These are phyloP conservation scores for Liriodendron chinense DNA, from an alignment of 164 flowering plant species.

Conservation along the genomic window DNA sequence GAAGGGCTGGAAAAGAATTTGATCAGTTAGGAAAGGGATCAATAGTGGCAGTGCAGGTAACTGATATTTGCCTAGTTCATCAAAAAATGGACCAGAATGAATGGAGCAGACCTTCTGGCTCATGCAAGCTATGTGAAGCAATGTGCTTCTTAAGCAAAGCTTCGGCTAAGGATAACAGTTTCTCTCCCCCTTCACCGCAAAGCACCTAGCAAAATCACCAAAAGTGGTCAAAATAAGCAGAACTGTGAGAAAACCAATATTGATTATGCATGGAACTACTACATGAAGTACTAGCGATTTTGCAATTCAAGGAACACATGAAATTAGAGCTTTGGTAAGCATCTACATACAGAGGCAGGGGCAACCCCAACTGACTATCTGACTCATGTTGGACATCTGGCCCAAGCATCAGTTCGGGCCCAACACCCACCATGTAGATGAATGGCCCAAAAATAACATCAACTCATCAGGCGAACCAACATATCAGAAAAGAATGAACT, in stretches of 20 bases:
- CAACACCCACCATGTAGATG: neutral
- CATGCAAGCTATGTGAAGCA: slow-evolving; percentile 81
- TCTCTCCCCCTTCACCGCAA: slow-evolving; percentile 68
- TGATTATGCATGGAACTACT: neutral
- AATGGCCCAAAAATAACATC: neutral
- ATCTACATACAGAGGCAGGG: neutral
- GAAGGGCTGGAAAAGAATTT: slow-evolving; percentile 58
- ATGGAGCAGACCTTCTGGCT: slow-evolving; percentile 71
- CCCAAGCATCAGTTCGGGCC: neutral
- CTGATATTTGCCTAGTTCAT: neutral
- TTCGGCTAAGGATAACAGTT: slow-evolving; percentile 77
- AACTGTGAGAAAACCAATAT: neutral
- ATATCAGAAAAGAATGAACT: too few relatives aligned
- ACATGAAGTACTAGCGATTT: too few relatives aligned
- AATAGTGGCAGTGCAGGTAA: neutral
- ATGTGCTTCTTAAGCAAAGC: slow-evolving; percentile 90
- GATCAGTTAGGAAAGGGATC: neutral
- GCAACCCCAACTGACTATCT: neutral
- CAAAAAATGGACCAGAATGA: slow-evolving; percentile 1
- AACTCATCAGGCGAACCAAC: too few relatives aligned
- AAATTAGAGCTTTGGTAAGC: neutral
- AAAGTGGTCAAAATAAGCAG: slow-evolving; percentile 1
- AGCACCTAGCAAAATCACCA: slow-evolving; percentile 50
- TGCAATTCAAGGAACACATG: neutral
- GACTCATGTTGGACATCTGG: neutral